A percentile compares a stretch with the other conserved stretches of the same genome.
These are phyloP conservation scores for Pezicula carpinea DNA, from an alignment of 2,329 filamentous ascomycete species.

Conservation along the genomic window DNA sequence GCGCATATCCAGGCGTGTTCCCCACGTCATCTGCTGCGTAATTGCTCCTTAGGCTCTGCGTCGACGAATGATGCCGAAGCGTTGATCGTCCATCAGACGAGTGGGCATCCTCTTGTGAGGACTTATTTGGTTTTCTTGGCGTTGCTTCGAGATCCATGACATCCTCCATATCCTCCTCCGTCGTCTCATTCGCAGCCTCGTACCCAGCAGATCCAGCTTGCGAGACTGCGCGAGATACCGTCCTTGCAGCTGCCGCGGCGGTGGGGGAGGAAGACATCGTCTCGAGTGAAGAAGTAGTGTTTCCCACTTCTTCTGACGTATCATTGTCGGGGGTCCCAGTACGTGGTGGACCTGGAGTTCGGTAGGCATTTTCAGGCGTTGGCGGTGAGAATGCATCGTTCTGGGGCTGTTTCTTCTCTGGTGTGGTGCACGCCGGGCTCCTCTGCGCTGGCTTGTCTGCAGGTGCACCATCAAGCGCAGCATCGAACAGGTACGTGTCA, in stretches of 20 bases:
- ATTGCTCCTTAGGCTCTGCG: conserved; percentile 26
- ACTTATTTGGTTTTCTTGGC: conserved; percentile 15
- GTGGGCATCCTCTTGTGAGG: conserved; percentile 5
- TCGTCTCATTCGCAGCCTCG: conserved; percentile 7
- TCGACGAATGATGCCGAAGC: conserved; percentile 30
- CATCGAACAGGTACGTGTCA: conserved; percentile 57
- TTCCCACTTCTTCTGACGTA: conserved; percentile 21
- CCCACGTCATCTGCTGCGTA: conserved; percentile 35
- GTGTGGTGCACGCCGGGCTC: not conserved
- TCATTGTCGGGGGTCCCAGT: conserved; percentile 10
- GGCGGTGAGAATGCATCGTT: conserved; percentile 15
- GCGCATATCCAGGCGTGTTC: conserved; percentile 40
- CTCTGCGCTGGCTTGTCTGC: not conserved
- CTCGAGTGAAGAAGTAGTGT: conserved; percentile 48
- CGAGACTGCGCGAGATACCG: conserved; percentile 47
- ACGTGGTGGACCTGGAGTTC: conserved; percentile 17
- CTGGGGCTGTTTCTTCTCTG: conserved; percentile 1
- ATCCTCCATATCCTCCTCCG: conserved; percentile 9
- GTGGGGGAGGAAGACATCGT: conserved; percentile 53
- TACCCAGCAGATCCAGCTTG: conserved; percentile 31
- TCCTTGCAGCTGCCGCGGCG: conserved; percentile 48
- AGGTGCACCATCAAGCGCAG: not conserved
- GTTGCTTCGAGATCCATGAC: conserved; percentile 20
- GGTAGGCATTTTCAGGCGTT: conserved; percentile 22
- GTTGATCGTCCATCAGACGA: conserved; percentile 19